phyloP scores from a whole-genome alignment of 2,329 filamentous ascomycete species.

The Aspergillus carbonarius region DNA sequence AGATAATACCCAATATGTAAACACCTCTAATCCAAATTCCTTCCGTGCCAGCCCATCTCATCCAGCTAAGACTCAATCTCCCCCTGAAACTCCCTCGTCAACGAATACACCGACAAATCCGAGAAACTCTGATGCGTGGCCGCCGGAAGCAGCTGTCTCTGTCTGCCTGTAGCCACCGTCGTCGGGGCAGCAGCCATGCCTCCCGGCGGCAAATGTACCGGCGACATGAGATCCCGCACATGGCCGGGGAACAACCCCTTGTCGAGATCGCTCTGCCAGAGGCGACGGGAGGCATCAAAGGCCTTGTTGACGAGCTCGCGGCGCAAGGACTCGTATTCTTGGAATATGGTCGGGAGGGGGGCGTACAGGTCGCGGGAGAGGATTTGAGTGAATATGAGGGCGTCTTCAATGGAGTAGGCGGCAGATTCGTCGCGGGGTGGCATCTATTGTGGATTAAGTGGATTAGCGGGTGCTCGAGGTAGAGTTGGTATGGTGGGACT shows the following conservation, averaged over 20 bases:
- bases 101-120: conserved; percentile 5
- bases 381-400: conserved; percentile 38
- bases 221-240: conserved; percentile 3
- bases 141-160: not conserved
- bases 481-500: conserved; percentile 10
- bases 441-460: conserved; percentile 30
- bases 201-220: not conserved
- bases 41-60: not conserved
- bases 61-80: conserved; percentile 1
- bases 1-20: not conserved
- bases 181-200: not conserved
- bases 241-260: conserved; percentile 11
- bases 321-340: conserved; percentile 33
- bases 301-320: conserved; percentile 36
- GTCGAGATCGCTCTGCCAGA: conserved; percentile 16
- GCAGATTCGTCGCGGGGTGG: conserved; percentile 45
- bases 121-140: conserved; percentile 6
- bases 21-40: not conserved
- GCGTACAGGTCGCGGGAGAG: conserved; percentile 28
- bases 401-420: conserved; percentile 43
- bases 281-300: conserved; percentile 26
- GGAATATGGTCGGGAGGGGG: conserved; percentile 26
- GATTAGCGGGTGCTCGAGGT: not conserved
- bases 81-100: conserved; percentile 4
- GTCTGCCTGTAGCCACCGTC: not conserved